Conservation (phyloP, 2,329 filamentous ascomycete species). For the Byssochlamys sp. region DNA sequence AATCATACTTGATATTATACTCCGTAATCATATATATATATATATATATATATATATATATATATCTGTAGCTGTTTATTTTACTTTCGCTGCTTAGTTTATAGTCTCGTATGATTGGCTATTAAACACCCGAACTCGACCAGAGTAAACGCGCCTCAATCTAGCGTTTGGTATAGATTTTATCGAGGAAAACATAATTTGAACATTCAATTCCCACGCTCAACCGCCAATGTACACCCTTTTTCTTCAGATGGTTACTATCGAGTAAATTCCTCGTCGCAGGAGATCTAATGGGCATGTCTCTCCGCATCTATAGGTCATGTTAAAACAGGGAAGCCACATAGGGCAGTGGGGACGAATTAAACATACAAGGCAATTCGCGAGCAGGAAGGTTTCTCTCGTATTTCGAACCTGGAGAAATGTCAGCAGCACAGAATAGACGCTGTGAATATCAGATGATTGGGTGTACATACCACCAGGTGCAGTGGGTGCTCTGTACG, state of each 20-base stretch:
- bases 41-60: no score
- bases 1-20: background rate
- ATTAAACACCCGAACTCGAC: no score
- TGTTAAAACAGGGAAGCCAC: background rate
- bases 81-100: no score
- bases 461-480: constrained; percentile 63
- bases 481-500: constrained; percentile 78
- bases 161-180: no score
- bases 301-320: background rate
- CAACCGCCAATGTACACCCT: background rate
- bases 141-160: no score
- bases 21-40: no score
- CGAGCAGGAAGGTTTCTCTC: constrained; percentile 82
- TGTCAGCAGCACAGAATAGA: background rate
- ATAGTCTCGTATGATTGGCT: no score
- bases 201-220: no score
- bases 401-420: constrained; percentile 70
- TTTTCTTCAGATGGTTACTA: background rate
- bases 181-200: no score
- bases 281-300: background rate
- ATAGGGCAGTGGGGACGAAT: background rate
- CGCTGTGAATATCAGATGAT: background rate
- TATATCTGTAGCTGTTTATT: no score
- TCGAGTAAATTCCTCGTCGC: background rate
- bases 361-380: constrained; percentile 59